Evolutionary conservation across 306 rosid genomes (phyloP), one percentile per base, ranked within the genome.

Genomic region (Vicia sativa): DNA sequence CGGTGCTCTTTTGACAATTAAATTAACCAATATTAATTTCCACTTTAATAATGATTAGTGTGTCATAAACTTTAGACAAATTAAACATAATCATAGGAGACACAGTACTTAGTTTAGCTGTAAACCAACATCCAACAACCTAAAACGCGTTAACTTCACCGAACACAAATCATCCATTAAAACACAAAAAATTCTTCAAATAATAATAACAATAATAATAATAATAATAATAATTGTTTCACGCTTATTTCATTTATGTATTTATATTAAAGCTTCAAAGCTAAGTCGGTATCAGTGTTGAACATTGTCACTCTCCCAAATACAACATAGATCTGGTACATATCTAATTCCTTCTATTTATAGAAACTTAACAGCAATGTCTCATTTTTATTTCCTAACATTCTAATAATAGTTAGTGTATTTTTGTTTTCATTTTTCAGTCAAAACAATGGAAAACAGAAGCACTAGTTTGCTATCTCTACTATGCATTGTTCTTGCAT

Each of bases 381-480:
- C 68, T 49, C 74, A 71, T 38, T 80, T 26, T 67, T 10, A 26
- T 19, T 50, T 56, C 42, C 5, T 4, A 45, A 45, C 68, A 45
- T 71, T 21, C 23, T 44, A 42, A 57, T 26, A 10, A 4, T 7
- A 41, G 29, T 48, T 7, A 41, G 29, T 48, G 64, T 49, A 4
- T 64, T 65, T 44, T 38, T 65, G 35, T 67, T 43, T 19, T 28
- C 19, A 67, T 57, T 75, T 75, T 74, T 79, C 83, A 72, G 81
- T 71, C 60, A 80, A 61, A 37, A 74, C 68, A 65, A 89, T 89
- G 96, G 85, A 57, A 70, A 89, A 85, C 95, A 83, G 78, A 68
- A 79, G 73, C 54, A 72, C 69, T 54, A 70, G 64, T 61, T 67
- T 83, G 84, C 18, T 78, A 42, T 75, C 16, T 29, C 19, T 82